phyloP scores from a whole-genome alignment of 805 yeast genomes.

The Yamadazyma laniorum region DNA sequence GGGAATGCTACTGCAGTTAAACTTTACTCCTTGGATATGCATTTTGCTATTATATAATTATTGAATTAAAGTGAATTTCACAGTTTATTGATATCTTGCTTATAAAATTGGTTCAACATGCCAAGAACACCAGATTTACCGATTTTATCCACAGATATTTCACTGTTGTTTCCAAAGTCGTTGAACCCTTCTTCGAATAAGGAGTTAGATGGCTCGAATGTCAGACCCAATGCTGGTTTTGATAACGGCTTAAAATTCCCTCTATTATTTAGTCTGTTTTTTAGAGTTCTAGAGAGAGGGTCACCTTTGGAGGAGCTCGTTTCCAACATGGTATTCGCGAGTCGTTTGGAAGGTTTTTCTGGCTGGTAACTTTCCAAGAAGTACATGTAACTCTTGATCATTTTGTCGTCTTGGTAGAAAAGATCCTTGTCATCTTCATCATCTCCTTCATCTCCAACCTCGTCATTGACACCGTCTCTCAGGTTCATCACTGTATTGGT shows the following conservation, averaged over 20 bases:
- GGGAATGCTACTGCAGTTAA: no score
- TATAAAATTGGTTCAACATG: constrained; percentile 76
- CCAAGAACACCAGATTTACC: constrained; percentile 65
- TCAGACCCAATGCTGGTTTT: constrained; percentile 5
- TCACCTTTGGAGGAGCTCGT: background rate
- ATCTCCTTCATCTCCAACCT: constrained; percentile 11
- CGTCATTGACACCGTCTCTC: constrained; percentile 5
- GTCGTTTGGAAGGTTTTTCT: background rate
- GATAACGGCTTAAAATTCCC: background rate
- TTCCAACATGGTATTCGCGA: no score
- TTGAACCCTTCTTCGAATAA: constrained; percentile 10
- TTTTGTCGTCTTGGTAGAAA: constrained; percentile 65
- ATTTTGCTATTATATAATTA: no score
- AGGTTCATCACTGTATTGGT: constrained; percentile 15
- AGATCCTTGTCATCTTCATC: constrained; percentile 10
- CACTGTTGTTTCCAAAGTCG: constrained; percentile 29
- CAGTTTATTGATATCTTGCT: constrained; percentile 35
- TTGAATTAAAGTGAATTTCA: constrained; percentile 5
- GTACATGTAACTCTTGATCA: constrained; percentile 87
- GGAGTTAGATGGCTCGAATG: constrained; percentile 12
- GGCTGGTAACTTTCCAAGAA: constrained; percentile 77
- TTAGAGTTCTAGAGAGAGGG: background rate
- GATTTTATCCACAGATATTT: constrained; percentile 26
- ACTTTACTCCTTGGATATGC: no score
- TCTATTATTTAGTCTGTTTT: background rate